A percentile compares a stretch with the other conserved stretches of the same genome.
phyloP scores from a whole-genome alignment of 2,329 filamentous ascomycete genomes.

The Paramyrothecium roridum region DNA sequence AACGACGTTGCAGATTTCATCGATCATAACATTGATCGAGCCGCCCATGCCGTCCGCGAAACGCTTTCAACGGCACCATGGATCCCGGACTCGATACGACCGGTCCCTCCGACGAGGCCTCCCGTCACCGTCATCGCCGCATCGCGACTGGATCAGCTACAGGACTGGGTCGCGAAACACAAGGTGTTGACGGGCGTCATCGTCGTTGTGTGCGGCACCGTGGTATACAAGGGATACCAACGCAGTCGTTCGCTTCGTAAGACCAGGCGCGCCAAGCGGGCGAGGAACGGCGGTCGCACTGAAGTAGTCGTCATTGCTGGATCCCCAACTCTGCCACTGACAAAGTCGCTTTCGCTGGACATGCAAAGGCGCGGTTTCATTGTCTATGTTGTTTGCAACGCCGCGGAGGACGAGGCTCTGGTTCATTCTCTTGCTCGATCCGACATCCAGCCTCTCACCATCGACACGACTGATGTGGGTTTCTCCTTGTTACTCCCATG shows the following conservation, averaged over 20 bases:
- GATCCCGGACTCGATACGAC: slow-evolving; percentile 68
- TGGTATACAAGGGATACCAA: slow-evolving; percentile 49
- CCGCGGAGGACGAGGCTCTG: slow-evolving; percentile 77
- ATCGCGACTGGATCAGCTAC: slow-evolving; percentile 47
- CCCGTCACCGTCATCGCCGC: slow-evolving; percentile 29
- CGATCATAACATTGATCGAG: slow-evolving; percentile 75
- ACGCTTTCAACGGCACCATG: slow-evolving; percentile 64
- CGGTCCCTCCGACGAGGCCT: slow-evolving; percentile 43
- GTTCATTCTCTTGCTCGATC: slow-evolving; percentile 73
- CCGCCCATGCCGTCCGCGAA: slow-evolving; percentile 69
- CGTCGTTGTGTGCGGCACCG: slow-evolving; percentile 68
- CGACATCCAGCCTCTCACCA: slow-evolving; percentile 77
- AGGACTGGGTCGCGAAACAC: slow-evolving; percentile 71
- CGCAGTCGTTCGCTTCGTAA: slow-evolving; percentile 58
- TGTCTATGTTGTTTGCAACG: slow-evolving; percentile 84
- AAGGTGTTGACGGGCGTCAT: slow-evolving; percentile 71
- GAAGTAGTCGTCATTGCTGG: slow-evolving; percentile 89
- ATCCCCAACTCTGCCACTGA: slow-evolving; percentile 80
- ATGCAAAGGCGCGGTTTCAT: slow-evolving; percentile 90
- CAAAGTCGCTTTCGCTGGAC: slow-evolving; percentile 78
- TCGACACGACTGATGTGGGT: slow-evolving; percentile 79
- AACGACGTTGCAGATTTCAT: slow-evolving; percentile 74
- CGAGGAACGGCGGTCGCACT: slow-evolving; percentile 76
- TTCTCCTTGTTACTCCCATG: not conserved
- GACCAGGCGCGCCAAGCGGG: slow-evolving; percentile 71